Evolutionary conservation across 371 early-diverging fungal genomes (phyloP), one percentile per base, ranked within the genome.

Genomic region (Dichotomocladium elegans): DNA sequence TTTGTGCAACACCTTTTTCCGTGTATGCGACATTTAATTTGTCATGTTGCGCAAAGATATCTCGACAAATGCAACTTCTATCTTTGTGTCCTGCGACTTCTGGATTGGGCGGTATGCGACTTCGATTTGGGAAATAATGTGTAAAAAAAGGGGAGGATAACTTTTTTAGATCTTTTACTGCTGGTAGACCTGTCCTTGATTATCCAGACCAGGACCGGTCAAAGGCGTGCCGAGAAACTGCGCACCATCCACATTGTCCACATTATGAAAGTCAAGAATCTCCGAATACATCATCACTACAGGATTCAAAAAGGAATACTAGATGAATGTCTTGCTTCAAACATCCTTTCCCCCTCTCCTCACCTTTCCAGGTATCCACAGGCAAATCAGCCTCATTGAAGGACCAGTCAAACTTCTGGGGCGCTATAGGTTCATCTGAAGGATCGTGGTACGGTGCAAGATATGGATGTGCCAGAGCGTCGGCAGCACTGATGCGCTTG

Each of bases 381-480:
- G 92, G 85, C 60, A 93, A 64, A 53, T 96, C 94, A 2, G 90
- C 90, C 55, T 93, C 94, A 46, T 89, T 92, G 71, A 94, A 95
- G 1, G 94, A 92, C 96, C 96, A 96, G 72, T 96, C 95, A 63
- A 96, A 96, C 57, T 76, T 78, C 49, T 81, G 81, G 4, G 80
- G 85, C 22, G 94, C 91, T 15, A 72, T 75, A 14, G 91, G 92
- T 62, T 96, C 98, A 63, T 97, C 96, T n/a, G 87, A 80, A 24
- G 84, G 87, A 60, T 97, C 98, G 68, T 96, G 96, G 68, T 95
- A 96, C 19, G 91, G 89, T 57, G 88, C 92, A 46, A 99, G 85
- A 60, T 86, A 83, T 30, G 89, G 89, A 63, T 94, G 93, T 7
- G 80, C 76, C 24, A 99, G 67, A 10, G 95, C 93, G 55, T 94